Evolutionary conservation across 148 eudicot genomes (phyloP).

Genomic region (Nyssa sinensis): DNA sequence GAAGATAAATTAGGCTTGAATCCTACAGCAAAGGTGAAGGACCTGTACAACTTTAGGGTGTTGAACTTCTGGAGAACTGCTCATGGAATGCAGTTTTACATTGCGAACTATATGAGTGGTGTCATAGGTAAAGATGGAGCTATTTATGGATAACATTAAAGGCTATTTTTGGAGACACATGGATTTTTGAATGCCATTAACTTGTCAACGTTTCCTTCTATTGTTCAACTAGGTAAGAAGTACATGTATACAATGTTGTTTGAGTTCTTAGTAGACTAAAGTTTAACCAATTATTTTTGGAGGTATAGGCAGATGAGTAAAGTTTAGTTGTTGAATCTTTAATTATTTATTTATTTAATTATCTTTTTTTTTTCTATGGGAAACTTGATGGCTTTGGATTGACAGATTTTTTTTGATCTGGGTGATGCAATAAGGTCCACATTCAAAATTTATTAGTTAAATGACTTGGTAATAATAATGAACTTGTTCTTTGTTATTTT

Average conservation of each 20-base stretch:
- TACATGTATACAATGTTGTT: constrained; percentile 81
- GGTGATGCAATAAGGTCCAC: too few species aligned
- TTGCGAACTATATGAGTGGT: constrained; percentile 80
- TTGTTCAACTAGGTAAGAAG: constrained; percentile 73
- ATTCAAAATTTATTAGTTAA: too few species aligned
- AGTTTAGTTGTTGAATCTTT: too few species aligned
- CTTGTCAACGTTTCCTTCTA: constrained; percentile 69
- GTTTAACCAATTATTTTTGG: neutral
- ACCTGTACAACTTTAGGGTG: constrained; percentile 68
- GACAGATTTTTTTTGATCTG: too few species aligned
- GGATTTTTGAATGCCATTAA: constrained; percentile 91
- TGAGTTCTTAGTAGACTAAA: constrained; percentile 70
- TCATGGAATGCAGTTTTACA: constrained; percentile 95
- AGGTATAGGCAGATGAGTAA: too few species aligned
- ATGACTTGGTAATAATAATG: too few species aligned
- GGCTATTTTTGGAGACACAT: constrained; percentile 85
- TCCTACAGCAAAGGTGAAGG: constrained; percentile 71
- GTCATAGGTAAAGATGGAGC: constrained; percentile 83
- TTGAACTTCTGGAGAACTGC: constrained; percentile 83
- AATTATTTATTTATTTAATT: too few species aligned
- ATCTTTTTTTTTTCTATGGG: too few species aligned
- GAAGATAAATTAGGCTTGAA: constrained; percentile 74
- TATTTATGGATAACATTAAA: constrained; percentile 71
- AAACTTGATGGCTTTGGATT: too few species aligned
- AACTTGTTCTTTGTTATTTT: too few species aligned